Evolutionary conservation across 345 rosid genomes (phyloP).

Genomic region (Sisymbrium irio): DNA sequence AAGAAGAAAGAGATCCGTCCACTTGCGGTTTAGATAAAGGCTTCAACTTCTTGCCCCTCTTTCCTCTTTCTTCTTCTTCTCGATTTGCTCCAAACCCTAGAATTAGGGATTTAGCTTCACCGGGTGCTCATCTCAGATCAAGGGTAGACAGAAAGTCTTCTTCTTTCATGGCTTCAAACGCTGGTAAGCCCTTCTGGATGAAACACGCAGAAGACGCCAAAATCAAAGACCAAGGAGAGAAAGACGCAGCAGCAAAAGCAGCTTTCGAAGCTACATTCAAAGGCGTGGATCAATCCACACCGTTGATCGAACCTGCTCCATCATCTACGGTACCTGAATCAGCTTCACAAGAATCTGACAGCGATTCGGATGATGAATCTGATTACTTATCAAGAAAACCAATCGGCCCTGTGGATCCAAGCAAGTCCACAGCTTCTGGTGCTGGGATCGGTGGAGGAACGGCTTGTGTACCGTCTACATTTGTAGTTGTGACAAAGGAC

Average conservation of each 20-base stretch:
- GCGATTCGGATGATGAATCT: constrained; percentile 76
- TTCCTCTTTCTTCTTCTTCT: not conserved
- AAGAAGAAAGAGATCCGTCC: not conserved
- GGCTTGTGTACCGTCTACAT: constrained; percentile 82
- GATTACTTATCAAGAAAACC: constrained; percentile 71
- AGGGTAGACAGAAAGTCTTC: not conserved
- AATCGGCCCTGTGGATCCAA: constrained; percentile 83
- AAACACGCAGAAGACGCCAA: constrained; percentile 97
- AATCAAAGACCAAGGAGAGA: constrained; percentile 85
- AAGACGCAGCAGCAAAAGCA: constrained; percentile 89
- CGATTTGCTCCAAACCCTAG: constrained; percentile 33
- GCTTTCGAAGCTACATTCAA: constrained; percentile 97
- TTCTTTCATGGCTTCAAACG: constrained; percentile 45
- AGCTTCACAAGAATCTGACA: constrained; percentile 52
- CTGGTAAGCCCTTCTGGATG: constrained; percentile 80
- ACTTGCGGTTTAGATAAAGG: constrained; percentile 20
- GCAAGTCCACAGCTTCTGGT: constrained; percentile 84
- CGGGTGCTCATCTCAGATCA: not conserved
- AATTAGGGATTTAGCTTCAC: not conserved
- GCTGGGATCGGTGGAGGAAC: constrained; percentile 94
- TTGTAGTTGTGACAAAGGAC: constrained; percentile 79
- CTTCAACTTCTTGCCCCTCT: not conserved
- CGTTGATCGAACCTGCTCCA: constrained; percentile 49
- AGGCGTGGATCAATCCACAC: constrained; percentile 45
- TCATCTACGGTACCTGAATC: constrained; percentile 38